A percentile compares a stretch with the other conserved stretches of the same genome.
Evolutionary conservation across 2,329 filamentous ascomycete genomes (phyloP).

Genomic region (Periconia macrospinosa): DNA sequence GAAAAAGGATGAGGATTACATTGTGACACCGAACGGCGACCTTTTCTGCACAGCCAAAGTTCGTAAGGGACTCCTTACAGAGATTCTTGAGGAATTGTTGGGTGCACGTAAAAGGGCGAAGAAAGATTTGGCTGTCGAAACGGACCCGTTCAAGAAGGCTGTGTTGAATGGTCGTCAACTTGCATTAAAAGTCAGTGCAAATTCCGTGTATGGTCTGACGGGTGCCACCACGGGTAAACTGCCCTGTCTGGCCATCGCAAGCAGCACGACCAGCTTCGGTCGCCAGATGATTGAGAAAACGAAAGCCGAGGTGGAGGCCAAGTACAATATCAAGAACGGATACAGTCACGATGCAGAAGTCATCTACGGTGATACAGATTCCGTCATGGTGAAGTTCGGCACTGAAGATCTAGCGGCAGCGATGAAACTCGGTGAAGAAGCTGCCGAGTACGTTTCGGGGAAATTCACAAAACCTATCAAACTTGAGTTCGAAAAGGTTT

Average conservation of each 20-base stretch:
- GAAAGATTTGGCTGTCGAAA: constrained; percentile 83
- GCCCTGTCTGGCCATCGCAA: constrained; percentile 91
- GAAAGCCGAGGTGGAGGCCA: constrained; percentile 89
- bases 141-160: constrained; percentile 95
- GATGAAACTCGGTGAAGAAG: constrained; percentile 95
- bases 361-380: constrained; percentile 98
- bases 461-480: constrained; percentile 98
- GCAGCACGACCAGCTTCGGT: constrained; percentile 94
- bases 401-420: constrained; percentile 82
- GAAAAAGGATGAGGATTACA: constrained; percentile 91
- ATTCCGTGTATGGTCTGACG: constrained; percentile 96
- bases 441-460: constrained; percentile 80
- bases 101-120: constrained; percentile 94
- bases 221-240: constrained; percentile 95
- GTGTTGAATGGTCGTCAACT: constrained; percentile 96
- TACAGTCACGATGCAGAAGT: constrained; percentile 94
- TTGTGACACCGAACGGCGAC: constrained; percentile 92
- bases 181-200: constrained; percentile 93
- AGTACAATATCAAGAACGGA: constrained; percentile 90
- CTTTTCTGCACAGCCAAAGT: constrained; percentile 87
- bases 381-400: constrained; percentile 99
- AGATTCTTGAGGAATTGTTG: constrained; percentile 93
- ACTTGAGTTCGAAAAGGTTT: constrained; percentile 98
- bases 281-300: constrained; percentile 99
- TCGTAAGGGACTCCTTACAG: constrained; percentile 86